phyloP scores from a whole-genome alignment of 2,329 filamentous ascomycete species.

The Aspergillaceae sp. region DNA sequence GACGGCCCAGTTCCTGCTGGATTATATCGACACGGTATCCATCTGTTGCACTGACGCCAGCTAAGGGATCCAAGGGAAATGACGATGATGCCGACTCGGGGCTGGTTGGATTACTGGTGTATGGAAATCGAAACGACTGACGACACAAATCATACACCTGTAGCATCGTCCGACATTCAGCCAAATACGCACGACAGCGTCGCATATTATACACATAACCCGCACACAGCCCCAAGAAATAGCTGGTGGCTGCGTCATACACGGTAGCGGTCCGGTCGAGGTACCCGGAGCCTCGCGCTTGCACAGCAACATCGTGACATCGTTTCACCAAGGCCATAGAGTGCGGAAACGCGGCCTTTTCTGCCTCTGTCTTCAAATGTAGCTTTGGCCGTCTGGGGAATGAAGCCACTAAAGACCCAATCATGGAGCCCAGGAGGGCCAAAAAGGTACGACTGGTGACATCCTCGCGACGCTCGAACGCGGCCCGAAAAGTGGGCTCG shows the following conservation, averaged over 20 bases:
- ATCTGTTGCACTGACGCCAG: neutral
- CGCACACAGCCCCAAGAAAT: conserved; percentile 34
- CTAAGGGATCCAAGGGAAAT: conserved; percentile 14
- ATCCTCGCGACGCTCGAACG: conserved; percentile 37
- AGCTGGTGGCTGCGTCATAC: conserved; percentile 39
- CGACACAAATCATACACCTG: conserved; percentile 33
- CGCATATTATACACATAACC: conserved; percentile 34
- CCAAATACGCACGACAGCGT: conserved; percentile 35
- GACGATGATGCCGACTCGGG: conserved; percentile 15
- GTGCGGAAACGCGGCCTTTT: conserved; percentile 32
- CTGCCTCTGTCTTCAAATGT: conserved; percentile 31
- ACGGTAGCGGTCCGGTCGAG: conserved; percentile 35
- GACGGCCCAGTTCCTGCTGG: conserved; percentile 43
- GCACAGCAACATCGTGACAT: conserved; percentile 36
- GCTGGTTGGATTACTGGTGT: conserved; percentile 12
- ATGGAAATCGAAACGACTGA: conserved; percentile 8
- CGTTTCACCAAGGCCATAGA: conserved; percentile 35
- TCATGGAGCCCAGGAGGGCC: conserved; percentile 38
- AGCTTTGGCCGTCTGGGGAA: conserved; percentile 38
- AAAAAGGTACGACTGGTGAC: conserved; percentile 34
- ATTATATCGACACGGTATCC: conserved; percentile 23
- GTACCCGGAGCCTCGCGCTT: conserved; percentile 38
- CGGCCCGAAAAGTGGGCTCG: conserved; percentile 38
- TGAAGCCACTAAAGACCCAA: conserved; percentile 36
- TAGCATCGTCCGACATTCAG: conserved; percentile 36